Evolutionary conservation across 306 rosid species (phyloP).

Genomic region (Cyamopsis tetragonoloba): DNA sequence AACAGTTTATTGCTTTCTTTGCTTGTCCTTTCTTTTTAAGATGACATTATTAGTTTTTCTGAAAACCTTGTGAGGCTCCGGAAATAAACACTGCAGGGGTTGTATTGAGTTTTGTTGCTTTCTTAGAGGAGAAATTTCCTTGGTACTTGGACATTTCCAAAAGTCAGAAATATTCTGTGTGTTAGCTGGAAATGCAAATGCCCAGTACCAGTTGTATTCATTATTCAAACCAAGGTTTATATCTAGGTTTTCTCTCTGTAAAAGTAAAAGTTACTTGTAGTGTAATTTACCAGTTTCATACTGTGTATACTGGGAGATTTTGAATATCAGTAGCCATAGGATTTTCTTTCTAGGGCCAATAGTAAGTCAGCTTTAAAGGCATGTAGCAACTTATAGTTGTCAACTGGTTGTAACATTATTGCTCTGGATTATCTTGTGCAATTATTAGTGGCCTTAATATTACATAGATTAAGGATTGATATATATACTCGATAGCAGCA

Average conservation of each 20-base stretch:
- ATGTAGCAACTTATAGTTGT: background rate
- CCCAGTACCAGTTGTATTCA: background rate
- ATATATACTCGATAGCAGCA: no score
- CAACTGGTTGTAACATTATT: background rate
- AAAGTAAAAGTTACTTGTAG: no score
- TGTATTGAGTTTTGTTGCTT: conserved; percentile 3
- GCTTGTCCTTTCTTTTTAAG: background rate
- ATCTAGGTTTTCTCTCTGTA: background rate
- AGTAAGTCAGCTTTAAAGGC: background rate
- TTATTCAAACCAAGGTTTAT: background rate
- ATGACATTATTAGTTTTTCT: background rate
- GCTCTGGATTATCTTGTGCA: background rate
- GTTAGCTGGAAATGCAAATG: background rate
- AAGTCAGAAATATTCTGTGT: no score
- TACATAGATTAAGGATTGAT: background rate
- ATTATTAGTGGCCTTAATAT: background rate
- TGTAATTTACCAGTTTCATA: background rate
- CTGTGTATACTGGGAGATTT: background rate
- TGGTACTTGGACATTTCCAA: no score
- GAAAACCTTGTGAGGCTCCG: background rate
- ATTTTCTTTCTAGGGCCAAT: background rate
- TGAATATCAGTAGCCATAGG: background rate
- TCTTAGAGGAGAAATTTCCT: conserved; percentile 1
- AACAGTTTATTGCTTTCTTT: background rate
- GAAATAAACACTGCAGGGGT: conserved; percentile 4